Base-by-base conservation (phyloP, 805 yeast genomes). In the Hanseniaspora hatyaiensis region DNA sequence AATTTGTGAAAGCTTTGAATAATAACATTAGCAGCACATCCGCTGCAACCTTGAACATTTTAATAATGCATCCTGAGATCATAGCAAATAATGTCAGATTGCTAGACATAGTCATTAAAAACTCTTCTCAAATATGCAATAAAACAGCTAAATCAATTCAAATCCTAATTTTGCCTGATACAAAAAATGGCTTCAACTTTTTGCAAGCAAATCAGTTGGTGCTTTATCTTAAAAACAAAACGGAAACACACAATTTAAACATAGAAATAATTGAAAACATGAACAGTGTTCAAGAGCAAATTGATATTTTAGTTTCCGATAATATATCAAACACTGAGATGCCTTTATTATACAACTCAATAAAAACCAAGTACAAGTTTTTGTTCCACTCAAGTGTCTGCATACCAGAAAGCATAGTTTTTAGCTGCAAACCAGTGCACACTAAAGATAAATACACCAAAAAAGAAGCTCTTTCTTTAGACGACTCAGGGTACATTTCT, bases 371-470 rank as follows among this genome's bases (percentile, higher is more conserved):
- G 12, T 37, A 23, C 22, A 37, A 37, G 15, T 24, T 23, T 9
- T 15, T 37, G 8, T 37, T 37, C 8, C 31, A 37, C 12, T 12
- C 8, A 3, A 23, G 31, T n/a, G 16, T 9, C 3, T 24, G 40
- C 19, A 37, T 37, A 24, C 49, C 49, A 9, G 42, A 45, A 4
- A 34, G 16, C 2, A 45, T 45, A 2, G 19, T 37, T 13, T 45
- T 45, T 11, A 45, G 40, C 16, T 20, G 40, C 13, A 45, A 45
- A 8, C 49, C 49, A 16, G 16, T 45, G 4, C 31, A 11, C 22
- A 30, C 28, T 8, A 32, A 45, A 26, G 24, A 36, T 11, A 15
- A 16, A n/a, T 15, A 30, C 18, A 15, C 13, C 3, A 12, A 20
- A n/a, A 8, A 28, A 16, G 13, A 4, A 23, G n/a, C 9, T 8